These are phyloP conservation scores for Teratosphaeria zuluensis DNA, from an alignment of 2,329 filamentous ascomycete genomes.

Conservation along the genomic window DNA sequence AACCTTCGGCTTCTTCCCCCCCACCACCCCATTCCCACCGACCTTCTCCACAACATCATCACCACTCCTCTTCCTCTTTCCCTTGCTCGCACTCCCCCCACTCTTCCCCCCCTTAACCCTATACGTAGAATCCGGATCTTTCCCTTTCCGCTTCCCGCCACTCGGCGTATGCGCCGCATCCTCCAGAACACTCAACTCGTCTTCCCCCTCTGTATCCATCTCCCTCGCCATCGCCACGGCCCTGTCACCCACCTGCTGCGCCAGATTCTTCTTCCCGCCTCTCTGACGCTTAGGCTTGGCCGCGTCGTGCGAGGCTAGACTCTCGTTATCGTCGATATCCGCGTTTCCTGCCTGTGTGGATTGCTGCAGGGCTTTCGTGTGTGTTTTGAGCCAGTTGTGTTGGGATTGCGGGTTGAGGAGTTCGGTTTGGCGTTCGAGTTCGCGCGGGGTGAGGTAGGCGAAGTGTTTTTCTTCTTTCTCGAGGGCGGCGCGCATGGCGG, in stretches of 20 bases:
- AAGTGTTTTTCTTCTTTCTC: conserved; percentile 21
- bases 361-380: conserved; percentile 7
- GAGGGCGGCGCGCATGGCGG: conserved; percentile 22
- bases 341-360: conserved; percentile 5
- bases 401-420: conserved; percentile 80
- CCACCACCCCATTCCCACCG: conserved; percentile 16
- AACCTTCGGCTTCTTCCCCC: conserved; percentile 16
- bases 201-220: conserved; percentile 23
- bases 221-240: conserved; percentile 26
- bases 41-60: conserved; percentile 29
- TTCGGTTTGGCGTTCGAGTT: conserved; percentile 40
- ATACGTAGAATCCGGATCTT: conserved; percentile 36
- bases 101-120: conserved; percentile 40
- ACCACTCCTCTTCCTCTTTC: conserved; percentile 21
- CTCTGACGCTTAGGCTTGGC: conserved; percentile 37
- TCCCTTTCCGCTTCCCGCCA: conserved; percentile 18
- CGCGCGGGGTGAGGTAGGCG: conserved; percentile 33
- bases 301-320: conserved; percentile 72
- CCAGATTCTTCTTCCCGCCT: conserved; percentile 19
- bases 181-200: conserved; percentile 27
- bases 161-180: conserved; percentile 22
- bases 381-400: conserved; percentile 71
- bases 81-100: conserved; percentile 33
- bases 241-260: conserved; percentile 27
- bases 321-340: conserved; percentile 49